Evolutionary conservation across 2,329 filamentous ascomycete species (phyloP), one percentile per base, ranked within the genome.

Genomic region (Sporothrix curviconia): DNA sequence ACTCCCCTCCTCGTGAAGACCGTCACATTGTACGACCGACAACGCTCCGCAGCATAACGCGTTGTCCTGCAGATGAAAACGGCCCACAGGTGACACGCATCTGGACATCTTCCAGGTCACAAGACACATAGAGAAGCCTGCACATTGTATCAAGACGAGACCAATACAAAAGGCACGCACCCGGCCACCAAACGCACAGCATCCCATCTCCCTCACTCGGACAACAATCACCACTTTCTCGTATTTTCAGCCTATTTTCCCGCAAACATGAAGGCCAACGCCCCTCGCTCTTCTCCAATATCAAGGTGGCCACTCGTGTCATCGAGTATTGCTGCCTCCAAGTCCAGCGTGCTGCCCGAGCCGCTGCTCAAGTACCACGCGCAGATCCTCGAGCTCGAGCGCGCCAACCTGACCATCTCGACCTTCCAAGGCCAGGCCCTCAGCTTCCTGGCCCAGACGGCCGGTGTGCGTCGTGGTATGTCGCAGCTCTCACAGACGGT

Each of bases 351-450:
- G 12, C 65, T 79, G 39, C 76, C 77, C 4, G 66, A 69, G 57
- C 65, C 73, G 59, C 72, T 79, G 56, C 66, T 67, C 40, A 68
- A 71, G 30, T 76, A 76, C 59, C 75, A 79, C 60, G 71, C 70
- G 32, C 59, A 58, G 47, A 61, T 64, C 7, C 49, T 62, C 46
- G 24, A 58, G 39, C 62, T 60, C 17, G 62, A 65, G 40, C 36
- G 51, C 12, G 44, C 66, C 42, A 60, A 61, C 34, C 55, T 59
- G 49, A 63, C 63, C 59, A 67, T 65, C 56, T 66, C 64, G 32
- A 65, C 64, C 8, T 64, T 60, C 46, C 64, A 67, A 57, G 65
- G 60, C 34, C 63, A 64, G 58, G 59, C 59, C 25, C 46, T 66
- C 44, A 62, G 72, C 44, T 73, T 76, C 61, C 68, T 78, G 3